Evolutionary conservation across 768 basidiomycete genomes (phyloP).

Genomic region (Botryobasidium botryosum): DNA sequence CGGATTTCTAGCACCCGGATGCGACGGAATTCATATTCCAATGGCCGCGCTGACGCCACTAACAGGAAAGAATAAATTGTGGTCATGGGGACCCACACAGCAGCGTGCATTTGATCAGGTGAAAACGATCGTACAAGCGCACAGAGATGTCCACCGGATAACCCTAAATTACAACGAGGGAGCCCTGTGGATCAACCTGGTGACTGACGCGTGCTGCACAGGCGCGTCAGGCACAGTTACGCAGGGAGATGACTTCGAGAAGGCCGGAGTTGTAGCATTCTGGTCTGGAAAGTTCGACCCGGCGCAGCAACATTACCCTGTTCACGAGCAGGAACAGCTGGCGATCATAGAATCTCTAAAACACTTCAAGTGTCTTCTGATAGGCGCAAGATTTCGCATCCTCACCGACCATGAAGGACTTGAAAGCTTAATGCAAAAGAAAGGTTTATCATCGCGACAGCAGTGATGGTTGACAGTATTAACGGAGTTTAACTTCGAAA

Average conservation of each 20-base stretch:
- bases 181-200: background rate
- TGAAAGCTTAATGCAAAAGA: slow-evolving; percentile 19
- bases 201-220: background rate
- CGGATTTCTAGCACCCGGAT: background rate
- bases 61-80: background rate
- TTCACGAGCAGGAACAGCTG: background rate
- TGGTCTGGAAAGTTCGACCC: background rate
- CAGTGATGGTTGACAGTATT: slow-evolving; percentile 24
- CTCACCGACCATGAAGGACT: slow-evolving; percentile 21
- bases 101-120: background rate
- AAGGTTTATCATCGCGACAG: slow-evolving; percentile 21
- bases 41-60: background rate
- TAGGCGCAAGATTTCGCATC: slow-evolving; percentile 19
- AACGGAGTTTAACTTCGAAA: slow-evolving; percentile 19
- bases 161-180: background rate
- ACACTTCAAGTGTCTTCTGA: slow-evolving; percentile 20
- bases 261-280: background rate
- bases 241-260: background rate
- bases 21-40: background rate
- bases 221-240: background rate
- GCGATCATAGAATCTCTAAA: slow-evolving; percentile 17
- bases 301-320: background rate
- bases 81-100: background rate
- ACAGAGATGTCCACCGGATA: background rate
- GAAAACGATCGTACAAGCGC: background rate